Base-by-base conservation (phyloP, 345 rosid species). In the Bretschneidera sinensis region DNA sequence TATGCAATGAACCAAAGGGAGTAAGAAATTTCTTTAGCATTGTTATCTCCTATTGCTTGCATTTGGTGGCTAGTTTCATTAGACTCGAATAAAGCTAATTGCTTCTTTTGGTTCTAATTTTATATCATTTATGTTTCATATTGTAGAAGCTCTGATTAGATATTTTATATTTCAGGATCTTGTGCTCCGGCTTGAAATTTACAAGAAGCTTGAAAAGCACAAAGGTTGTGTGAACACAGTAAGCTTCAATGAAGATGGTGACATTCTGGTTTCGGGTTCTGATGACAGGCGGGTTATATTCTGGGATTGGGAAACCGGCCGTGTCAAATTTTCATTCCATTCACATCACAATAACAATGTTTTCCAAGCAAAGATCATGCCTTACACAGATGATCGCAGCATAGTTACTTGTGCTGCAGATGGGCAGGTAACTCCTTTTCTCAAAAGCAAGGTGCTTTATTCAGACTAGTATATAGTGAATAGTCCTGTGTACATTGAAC, bases 361-460 rank as follows among this genome's bases (percentile, higher is more conserved):
- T 14, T 94, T 94, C 57, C 96, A 94, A 62, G 97, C 96, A 8
- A 85, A 83, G 71, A 65, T 88, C 55, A 83, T 88, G 97, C 92
- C 97, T 31, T 81, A 67, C 67, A 64, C 96, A 0, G 88, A 81
- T 78, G 95, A 94, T 62, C 84, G 79, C 14, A 86, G 84, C 72
- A 79, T 90, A 65, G 92, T 94, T 16, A 86, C 96, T 5, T 87
- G 92, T 77, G 97, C 95, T 67, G 95, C 96, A 0, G 99, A 90
- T 74, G 99, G 97, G 39, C 78, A 84, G 99, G 97, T 87, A 70
- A 58, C 18, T 52, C 22, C 45, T 39, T 39, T 39, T 1, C 10
- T 14, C 45, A 39, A 39, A 39, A 39, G 45, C 45, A 39, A 5
- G 11, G 10, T 39, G 45, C 45, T 39, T 39, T 39, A 39, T 11